phyloP scores from a whole-genome alignment of 2,329 filamentous ascomycete genomes.

The Ophiostoma piceae region DNA sequence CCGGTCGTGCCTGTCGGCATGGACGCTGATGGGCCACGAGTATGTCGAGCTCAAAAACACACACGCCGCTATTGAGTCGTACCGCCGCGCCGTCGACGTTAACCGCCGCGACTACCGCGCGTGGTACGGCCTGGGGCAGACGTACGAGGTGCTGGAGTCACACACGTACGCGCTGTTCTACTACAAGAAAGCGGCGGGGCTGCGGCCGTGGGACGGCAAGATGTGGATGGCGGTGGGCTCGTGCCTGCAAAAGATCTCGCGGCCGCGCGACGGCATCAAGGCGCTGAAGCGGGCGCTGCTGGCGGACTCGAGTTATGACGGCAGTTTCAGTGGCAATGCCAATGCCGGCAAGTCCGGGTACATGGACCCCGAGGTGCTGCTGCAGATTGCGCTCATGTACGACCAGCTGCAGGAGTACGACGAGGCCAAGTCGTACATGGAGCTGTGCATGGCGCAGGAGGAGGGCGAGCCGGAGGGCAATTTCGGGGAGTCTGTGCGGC shows the following conservation, averaged over 20 bases:
- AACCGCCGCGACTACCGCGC: constrained; percentile 95
- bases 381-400: constrained; percentile 86
- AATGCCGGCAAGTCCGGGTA: constrained; percentile 50
- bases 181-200: constrained; percentile 87
- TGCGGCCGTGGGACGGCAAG: constrained; percentile 94
- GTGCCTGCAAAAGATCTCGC: constrained; percentile 83
- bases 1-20: constrained; percentile 83
- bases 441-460: constrained; percentile 88
- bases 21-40: constrained; percentile 98
- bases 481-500: constrained; percentile 50
- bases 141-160: constrained; percentile 97
- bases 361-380: constrained; percentile 83
- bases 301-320: constrained; percentile 80
- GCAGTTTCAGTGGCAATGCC: constrained; percentile 38
- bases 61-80: constrained; percentile 94
- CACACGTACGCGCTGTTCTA: constrained; percentile 96
- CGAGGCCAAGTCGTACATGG: constrained; percentile 90
- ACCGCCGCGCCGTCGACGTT: constrained; percentile 88
- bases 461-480: constrained; percentile 52
- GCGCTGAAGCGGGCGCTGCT: constrained; percentile 87
- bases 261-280: constrained; percentile 85
- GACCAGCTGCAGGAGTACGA: constrained; percentile 71
- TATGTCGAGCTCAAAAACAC: constrained; percentile 99
- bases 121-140: constrained; percentile 95
- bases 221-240: constrained; percentile 98